Base-by-base conservation (phyloP, 306 rosid species). In the Inga leiocalycina region DNA sequence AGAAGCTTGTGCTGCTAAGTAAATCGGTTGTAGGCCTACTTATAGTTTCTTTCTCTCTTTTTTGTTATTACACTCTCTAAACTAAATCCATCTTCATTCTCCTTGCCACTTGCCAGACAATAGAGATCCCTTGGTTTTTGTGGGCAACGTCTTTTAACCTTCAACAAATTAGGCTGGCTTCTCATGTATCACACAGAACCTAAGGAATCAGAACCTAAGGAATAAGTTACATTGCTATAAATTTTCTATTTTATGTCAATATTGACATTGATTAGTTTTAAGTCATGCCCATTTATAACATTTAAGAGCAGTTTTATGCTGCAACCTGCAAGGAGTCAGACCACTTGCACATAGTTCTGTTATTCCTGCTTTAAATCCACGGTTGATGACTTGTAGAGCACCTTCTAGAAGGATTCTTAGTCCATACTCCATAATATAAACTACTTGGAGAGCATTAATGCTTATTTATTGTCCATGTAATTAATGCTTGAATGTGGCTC, bases 321-420 rank as follows among this genome's bases (percentile, higher is more conserved):
- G 49, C 61, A 72, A 27, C 27, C 49, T 24, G 49, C 61, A 72
- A 27, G 39, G 16, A 5, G 14, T 79, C 32, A 32, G 48, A 78
- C 20, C 30, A 48, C 37, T 69, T 76, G 71, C 64, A 13, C 17
- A 30, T 6, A 2, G 59, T 69, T 69, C 61, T 77, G 74, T 22
- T 19, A 32, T 74, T 79, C 64, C 20, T 52, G 76, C 77, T 79
- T 74, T 20, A 24, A n/a, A 59, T 78, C 74, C 32, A 9, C 49
- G 35, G 13, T 35, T 37, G 27, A 32, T 15, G 41, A 62, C 19
- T 39, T 44, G 1, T 39, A 39, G 43, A 6, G 8, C 6, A 8
- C 43, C 43, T 39, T 39, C 43, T 39, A 39, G 43, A 39, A 6
- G 43, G 43, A 6, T 39, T 39, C 43, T 6, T 39, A 39, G 43